A percentile compares a stretch with the other conserved stretches of the same genome.
phyloP scores from a whole-genome alignment of 768 basidiomycete species.

The Rhodotorula graminis region DNA sequence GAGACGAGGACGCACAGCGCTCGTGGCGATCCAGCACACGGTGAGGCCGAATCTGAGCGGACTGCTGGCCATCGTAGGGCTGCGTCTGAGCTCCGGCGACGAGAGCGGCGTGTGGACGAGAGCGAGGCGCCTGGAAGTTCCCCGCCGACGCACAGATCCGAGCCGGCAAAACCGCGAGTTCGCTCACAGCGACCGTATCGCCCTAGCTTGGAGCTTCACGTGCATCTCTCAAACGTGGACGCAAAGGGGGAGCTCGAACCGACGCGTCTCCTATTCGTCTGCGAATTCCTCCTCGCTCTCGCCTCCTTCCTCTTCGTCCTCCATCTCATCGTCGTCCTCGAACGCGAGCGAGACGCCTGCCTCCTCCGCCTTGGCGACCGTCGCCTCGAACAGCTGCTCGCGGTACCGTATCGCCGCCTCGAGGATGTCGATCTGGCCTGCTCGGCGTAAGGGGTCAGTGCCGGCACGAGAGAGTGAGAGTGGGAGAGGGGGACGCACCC shows the following conservation, averaged over 20 bases:
- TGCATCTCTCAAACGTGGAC: too few relatives aligned
- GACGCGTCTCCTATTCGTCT: background rate
- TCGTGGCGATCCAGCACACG: constrained; percentile 16
- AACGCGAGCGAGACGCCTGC: constrained; percentile 2
- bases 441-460: too few relatives aligned
- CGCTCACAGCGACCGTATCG: too few relatives aligned
- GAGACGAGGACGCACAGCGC: constrained; percentile 8
- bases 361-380: background rate
- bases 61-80: background rate
- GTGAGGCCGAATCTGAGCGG: background rate
- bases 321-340: constrained; percentile 8
- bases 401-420: constrained; percentile 3
- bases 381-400: constrained; percentile 2
- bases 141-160: too few relatives aligned
- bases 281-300: background rate
- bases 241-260: background rate
- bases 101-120: background rate
- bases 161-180: too few relatives aligned
- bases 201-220: too few relatives aligned
- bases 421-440: constrained; percentile 20
- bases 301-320: constrained; percentile 11
- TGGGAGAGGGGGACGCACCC: constrained; percentile 4
- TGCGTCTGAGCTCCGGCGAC: background rate
- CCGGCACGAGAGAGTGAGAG: background rate
- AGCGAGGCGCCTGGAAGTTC: background rate